These are phyloP conservation scores for Mycosphaerella sp. DNA, from an alignment of 2,329 filamentous ascomycete species.

Conservation along the genomic window DNA sequence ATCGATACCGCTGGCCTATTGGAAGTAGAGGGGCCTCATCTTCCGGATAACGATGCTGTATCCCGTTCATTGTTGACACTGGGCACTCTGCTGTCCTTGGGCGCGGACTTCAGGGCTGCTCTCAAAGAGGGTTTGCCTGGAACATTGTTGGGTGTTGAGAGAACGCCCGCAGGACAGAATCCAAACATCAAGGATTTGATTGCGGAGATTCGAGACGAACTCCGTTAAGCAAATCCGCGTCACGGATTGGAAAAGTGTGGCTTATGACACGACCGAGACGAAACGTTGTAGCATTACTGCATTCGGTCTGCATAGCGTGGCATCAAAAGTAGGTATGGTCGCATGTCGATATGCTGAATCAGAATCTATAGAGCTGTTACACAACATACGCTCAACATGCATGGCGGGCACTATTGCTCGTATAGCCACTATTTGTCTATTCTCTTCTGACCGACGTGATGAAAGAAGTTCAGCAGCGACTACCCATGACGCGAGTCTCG, in stretches of 20 bases:
- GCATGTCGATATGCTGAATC: background rate
- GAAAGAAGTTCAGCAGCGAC: too few species aligned
- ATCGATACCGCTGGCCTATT: constrained; percentile 31
- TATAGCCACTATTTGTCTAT: too few species aligned
- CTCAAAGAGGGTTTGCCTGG: background rate
- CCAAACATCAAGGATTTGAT: constrained; percentile 56
- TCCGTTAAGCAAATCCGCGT: constrained; percentile 28
- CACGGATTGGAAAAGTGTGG: background rate
- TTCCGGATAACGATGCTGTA: constrained; percentile 72
- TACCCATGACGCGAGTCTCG: too few species aligned
- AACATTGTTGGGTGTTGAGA: background rate
- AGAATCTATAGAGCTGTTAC: background rate
- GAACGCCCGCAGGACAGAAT: constrained; percentile 35
- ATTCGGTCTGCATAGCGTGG: background rate
- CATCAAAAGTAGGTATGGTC: background rate
- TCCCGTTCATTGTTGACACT: constrained; percentile 77
- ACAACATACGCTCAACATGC: too few species aligned
- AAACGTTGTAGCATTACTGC: background rate
- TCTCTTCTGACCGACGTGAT: too few species aligned
- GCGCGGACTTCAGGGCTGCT: constrained; percentile 49
- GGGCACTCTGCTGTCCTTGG: constrained; percentile 66
- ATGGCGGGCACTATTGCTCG: too few species aligned
- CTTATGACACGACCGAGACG: background rate
- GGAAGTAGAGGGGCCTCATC: constrained; percentile 37
- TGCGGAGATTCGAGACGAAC: constrained; percentile 51